Base-by-base conservation (phyloP, 73 alveolate genomes). In the Tetrahymena malaccensis region DNA sequence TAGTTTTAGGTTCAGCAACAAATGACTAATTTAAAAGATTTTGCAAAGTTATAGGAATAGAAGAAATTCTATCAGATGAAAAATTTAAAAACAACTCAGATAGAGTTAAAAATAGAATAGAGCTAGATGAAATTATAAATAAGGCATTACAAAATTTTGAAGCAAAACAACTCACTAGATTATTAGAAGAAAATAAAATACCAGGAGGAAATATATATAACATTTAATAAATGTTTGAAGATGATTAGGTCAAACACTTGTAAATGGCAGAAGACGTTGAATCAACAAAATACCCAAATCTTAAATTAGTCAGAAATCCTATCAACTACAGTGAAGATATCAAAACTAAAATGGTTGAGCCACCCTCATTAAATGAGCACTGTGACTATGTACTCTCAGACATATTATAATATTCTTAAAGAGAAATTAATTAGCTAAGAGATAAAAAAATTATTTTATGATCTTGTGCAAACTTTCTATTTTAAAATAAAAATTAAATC, bases 1-100 rank as follows among this genome's bases (percentile, higher is more conserved):
- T 98, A 13, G 98, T 98, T 12, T 84, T 98, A n/a, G 99, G 98
- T 35, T 98, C 96, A 11, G 99, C 99, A 1, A 95, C 98, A 93
- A 98, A 98, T 83, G 85, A 94, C 21, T 93, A 97, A 93, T 98
- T 97, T 56, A 37, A 55, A 27, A 85, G 96, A 35, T 94, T 98
- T 9, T 95, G 98, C 84, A 94, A 96, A 34, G 94, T 96, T 17
- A 43, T 98, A 17, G 96, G 93, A 12, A 55, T 98, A 17, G 94
- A 96, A 21, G 96, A 96, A 57, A 85, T 84, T 16, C 84, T 95
- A 33, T 96, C 96, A 96, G 95, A 84, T 38, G 95, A 27, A 55
- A 57, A 98, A 94, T 93, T 94, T 37, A 95, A 50, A 22, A 93
- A 85, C 13, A 95, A 95, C 21, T 85, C 93, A 85, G 57, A 93